Conservation (phyloP, 2,329 filamentous ascomycete species). For the Bipolaris zeicola region DNA sequence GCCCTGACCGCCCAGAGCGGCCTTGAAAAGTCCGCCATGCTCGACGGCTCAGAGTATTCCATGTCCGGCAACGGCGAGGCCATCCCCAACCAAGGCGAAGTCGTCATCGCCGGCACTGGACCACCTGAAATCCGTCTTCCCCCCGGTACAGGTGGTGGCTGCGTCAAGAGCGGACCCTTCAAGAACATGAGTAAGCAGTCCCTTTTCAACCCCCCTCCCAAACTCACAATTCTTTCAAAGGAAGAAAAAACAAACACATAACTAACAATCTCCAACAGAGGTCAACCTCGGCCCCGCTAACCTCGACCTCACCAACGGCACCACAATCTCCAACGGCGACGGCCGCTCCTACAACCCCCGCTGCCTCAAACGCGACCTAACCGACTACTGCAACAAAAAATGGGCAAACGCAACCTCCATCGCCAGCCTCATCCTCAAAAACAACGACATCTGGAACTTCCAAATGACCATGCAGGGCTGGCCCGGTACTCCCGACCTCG, state of each 20-base stretch:
- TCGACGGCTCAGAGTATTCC: conserved; percentile 59
- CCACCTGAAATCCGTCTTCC: conserved; percentile 46
- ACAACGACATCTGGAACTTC: conserved; percentile 34
- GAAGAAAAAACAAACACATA: too few relatives aligned
- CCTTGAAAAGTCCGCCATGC: conserved; percentile 55
- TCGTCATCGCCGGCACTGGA: conserved; percentile 25
- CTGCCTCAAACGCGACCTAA: conserved; percentile 37
- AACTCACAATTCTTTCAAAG: too few relatives aligned
- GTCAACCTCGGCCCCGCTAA: conserved; percentile 27
- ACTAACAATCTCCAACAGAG: neutral
- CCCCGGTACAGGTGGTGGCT: conserved; percentile 61
- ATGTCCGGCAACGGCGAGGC: conserved; percentile 55
- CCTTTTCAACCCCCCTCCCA: neutral
- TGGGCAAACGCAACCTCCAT: conserved; percentile 32
- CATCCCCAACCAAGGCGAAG: conserved; percentile 34
- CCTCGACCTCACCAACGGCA: conserved; percentile 20
- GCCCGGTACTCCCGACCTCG: conserved; percentile 32
- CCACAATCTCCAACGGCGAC: conserved; percentile 35
- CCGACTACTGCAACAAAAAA: conserved; percentile 28
- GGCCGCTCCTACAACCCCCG: conserved; percentile 25
- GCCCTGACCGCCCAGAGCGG: conserved; percentile 54
- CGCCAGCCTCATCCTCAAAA: conserved; percentile 30
- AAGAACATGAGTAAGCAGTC: conserved; percentile 41
- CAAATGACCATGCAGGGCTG: conserved; percentile 41
- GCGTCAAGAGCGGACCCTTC: conserved; percentile 59